phyloP scores from a whole-genome alignment of 176 grass and related monocot species.

The Aegilops tauschii region DNA sequence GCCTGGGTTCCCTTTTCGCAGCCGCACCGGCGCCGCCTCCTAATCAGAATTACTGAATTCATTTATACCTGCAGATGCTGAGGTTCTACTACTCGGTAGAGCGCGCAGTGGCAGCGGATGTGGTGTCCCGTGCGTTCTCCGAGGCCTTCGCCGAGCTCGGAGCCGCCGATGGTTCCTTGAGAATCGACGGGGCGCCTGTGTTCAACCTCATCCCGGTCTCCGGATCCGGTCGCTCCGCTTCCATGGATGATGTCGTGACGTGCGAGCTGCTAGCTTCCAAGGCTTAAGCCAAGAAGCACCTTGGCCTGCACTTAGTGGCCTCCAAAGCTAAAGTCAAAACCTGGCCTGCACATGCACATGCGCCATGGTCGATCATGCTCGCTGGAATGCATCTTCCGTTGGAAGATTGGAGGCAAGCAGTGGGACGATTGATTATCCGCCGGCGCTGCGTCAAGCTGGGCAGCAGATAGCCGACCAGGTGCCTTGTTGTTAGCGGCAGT shows the following conservation, averaged over 20 bases:
- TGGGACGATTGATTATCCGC: neutral
- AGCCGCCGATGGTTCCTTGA: neutral
- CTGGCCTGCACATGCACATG: neutral
- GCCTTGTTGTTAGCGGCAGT: neutral
- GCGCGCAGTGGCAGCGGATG: constrained; percentile 1
- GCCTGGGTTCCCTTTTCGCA: neutral
- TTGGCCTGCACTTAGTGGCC: neutral
- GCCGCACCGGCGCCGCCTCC: neutral
- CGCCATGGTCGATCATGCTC: neutral
- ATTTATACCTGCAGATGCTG: constrained; percentile 55
- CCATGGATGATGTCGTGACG: constrained; percentile 51
- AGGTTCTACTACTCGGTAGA: constrained; percentile 66
- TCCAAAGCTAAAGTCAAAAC: neutral
- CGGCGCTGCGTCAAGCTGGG: neutral
- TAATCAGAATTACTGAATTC: neutral
- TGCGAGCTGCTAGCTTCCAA: constrained; percentile 84
- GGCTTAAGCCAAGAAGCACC: constrained; percentile 23
- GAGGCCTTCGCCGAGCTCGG: constrained; percentile 52
- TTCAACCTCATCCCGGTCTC: constrained; percentile 80
- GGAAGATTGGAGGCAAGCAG: neutral
- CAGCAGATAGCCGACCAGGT: neutral
- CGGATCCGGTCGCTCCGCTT: constrained; percentile 53
- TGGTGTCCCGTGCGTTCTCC: constrained; percentile 24
- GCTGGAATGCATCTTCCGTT: neutral
- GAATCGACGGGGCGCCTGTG: neutral